These are phyloP conservation scores for Mycena vitilis DNA, from an alignment of 768 basidiomycete species.

Conservation along the genomic window DNA sequence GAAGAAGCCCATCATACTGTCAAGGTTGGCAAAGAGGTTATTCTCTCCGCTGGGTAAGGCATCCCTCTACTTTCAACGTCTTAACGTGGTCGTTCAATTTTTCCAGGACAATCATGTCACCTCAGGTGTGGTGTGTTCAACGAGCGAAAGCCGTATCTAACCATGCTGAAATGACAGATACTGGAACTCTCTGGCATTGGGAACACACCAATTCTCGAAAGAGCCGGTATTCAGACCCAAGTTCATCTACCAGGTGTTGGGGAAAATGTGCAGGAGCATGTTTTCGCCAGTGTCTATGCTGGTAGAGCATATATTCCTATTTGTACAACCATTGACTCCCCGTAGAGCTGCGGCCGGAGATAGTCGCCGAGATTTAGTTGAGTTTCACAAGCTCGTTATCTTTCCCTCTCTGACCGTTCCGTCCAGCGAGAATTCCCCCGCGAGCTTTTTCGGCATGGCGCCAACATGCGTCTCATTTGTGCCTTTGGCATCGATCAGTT, in stretches of 20 bases:
- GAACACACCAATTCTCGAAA: constrained; percentile 24
- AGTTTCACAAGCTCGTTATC: neutral
- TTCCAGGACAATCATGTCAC: constrained; percentile 39
- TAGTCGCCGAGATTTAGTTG: constrained; percentile 7
- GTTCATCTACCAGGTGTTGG: constrained; percentile 48
- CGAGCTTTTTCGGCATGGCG: neutral
- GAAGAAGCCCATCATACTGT: constrained; percentile 35
- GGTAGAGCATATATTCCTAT: constrained; percentile 30
- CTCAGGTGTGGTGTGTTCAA: constrained; percentile 24
- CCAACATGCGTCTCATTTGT: constrained; percentile 20
- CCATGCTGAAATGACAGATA: constrained; percentile 38
- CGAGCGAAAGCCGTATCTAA: neutral
- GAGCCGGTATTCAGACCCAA: constrained; percentile 33
- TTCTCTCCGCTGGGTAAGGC: constrained; percentile 31
- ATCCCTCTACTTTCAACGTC: neutral
- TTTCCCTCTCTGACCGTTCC: neutral
- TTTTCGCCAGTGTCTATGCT: neutral
- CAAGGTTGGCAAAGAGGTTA: constrained; percentile 26
- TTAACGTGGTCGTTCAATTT: neutral
- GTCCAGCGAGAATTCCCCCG: constrained; percentile 36
- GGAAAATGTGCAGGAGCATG: constrained; percentile 49
- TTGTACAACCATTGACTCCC: neutral
- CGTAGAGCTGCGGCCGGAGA: constrained; percentile 16
- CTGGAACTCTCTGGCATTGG: constrained; percentile 44
- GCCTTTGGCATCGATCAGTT: constrained; percentile 24